Percentiles rank a stretch among this genome's conserved stretches.
Evolutionary conservation across 2,329 filamentous ascomycete species (phyloP).

Genomic region (Paecilomyces fulvus): DNA sequence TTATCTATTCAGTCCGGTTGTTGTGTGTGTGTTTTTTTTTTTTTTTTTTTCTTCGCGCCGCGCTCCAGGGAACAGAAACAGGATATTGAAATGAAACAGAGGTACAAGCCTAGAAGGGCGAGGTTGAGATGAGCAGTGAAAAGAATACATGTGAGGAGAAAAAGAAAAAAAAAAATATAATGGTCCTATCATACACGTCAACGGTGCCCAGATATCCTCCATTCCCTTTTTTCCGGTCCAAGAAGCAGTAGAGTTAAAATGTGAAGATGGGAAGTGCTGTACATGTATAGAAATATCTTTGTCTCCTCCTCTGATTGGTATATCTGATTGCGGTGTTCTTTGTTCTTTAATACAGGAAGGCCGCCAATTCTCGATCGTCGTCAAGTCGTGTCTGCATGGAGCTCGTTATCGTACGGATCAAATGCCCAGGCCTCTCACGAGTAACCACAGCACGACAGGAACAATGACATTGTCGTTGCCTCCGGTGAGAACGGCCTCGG

Average conservation of each 20-base stretch:
- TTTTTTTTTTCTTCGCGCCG: too few relatives aligned
- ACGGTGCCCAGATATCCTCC: neutral
- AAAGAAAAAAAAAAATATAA: neutral
- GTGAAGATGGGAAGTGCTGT: neutral
- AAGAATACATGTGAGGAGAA: neutral
- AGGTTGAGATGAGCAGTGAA: neutral
- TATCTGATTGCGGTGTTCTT: neutral
- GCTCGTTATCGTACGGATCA: conserved; percentile 3
- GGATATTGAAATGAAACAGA: neutral
- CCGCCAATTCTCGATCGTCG: neutral
- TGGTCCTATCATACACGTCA: neutral
- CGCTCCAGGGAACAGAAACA: neutral
- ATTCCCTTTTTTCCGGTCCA: neutral
- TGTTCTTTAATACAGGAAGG: neutral
- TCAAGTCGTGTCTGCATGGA: neutral
- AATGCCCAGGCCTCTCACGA: conserved; percentile 64
- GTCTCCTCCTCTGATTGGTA: neutral
- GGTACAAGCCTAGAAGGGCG: neutral
- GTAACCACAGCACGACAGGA: conserved; percentile 83
- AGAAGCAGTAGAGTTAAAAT: neutral
- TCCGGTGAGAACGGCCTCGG: conserved; percentile 89
- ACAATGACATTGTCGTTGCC: conserved; percentile 99
- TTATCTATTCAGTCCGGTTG: too few relatives aligned
- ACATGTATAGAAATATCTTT: neutral
- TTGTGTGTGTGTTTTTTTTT: too few relatives aligned